These are phyloP conservation scores for Delitschia confertaspora DNA, from an alignment of 495 filamentous ascomycete species.

Conservation along the genomic window DNA sequence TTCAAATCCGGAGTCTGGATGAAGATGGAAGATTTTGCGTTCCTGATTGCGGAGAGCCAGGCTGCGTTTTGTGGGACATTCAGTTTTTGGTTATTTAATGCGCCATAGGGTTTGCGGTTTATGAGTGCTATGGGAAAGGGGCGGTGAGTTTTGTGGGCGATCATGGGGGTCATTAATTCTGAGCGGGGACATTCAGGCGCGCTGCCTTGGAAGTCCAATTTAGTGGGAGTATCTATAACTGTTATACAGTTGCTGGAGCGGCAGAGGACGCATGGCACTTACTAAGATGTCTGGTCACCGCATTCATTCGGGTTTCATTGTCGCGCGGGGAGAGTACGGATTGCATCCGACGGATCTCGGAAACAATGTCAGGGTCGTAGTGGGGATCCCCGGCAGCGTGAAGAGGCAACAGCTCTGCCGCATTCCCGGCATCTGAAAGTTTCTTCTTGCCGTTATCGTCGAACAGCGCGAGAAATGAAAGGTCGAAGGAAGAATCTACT, in stretches of 20 bases:
- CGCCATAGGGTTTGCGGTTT: slow-evolving; percentile 56
- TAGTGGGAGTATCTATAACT: slow-evolving; percentile 45
- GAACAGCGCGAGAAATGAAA: slow-evolving; percentile 26
- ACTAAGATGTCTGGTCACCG: slow-evolving; percentile 55
- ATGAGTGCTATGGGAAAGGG: slow-evolving; percentile 65
- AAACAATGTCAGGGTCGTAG: slow-evolving; percentile 51
- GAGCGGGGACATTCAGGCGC: slow-evolving; percentile 45
- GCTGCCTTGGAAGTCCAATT: slow-evolving; percentile 42
- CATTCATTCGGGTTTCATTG: slow-evolving; percentile 45
- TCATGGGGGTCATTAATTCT: slow-evolving; percentile 55
- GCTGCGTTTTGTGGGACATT: slow-evolving; percentile 62
- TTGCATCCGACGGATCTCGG: slow-evolving; percentile 54
- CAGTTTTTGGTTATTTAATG: slow-evolving; percentile 49
- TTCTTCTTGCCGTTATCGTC: slow-evolving; percentile 9
- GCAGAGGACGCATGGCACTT: slow-evolving; percentile 9
- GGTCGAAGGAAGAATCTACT: slow-evolving; percentile 26
- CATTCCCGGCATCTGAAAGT: not conserved
- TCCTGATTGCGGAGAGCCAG: slow-evolving; percentile 58
- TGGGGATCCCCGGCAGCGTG: slow-evolving; percentile 51
- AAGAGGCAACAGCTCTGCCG: slow-evolving; percentile 37
- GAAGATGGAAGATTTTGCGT: slow-evolving; percentile 54
- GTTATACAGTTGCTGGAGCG: not conserved
- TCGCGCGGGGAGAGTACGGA: slow-evolving; percentile 40
- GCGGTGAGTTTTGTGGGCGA: slow-evolving; percentile 43
- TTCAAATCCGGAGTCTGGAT: slow-evolving; percentile 73